Evolutionary conservation across 257 asterid species (phyloP).

Genomic region (Solanum sejunctum): DNA sequence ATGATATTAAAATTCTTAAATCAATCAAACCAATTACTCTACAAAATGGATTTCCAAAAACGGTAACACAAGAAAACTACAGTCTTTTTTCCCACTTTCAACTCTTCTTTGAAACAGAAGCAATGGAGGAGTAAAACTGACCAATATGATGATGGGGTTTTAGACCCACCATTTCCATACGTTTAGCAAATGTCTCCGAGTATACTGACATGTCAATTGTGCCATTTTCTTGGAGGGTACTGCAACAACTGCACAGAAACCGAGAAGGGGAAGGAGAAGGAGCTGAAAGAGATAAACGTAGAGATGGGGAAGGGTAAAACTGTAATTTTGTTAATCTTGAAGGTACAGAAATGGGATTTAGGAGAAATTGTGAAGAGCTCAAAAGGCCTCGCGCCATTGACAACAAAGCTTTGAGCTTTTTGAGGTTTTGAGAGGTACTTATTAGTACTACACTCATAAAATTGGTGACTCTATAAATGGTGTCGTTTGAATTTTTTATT

Average conservation of each 20-base stretch:
- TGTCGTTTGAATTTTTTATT: neutral
- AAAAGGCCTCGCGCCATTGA: conserved; percentile 20
- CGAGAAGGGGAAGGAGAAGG: conserved; percentile 11
- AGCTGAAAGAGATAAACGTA: neutral
- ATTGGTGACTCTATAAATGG: neutral
- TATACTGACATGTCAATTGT: conserved; percentile 25
- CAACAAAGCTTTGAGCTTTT: neutral
- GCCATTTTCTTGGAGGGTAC: neutral
- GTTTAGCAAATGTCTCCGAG: conserved; percentile 37
- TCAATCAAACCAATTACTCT: neutral
- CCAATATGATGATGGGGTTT: conserved; percentile 76
- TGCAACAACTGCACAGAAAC: conserved; percentile 37
- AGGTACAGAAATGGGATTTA: conserved; percentile 5
- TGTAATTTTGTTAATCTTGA: neutral
- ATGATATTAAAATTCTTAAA: neutral
- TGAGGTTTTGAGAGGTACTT: neutral
- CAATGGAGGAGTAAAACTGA: conserved; percentile 8
- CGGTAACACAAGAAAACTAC: neutral
- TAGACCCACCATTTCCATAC: conserved; percentile 80
- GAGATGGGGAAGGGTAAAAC: neutral
- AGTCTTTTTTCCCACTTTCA: neutral
- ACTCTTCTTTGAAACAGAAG: neutral
- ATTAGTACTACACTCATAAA: neutral
- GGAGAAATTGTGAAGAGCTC: neutral
- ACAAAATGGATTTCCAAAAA: too few relatives aligned